Percentiles rank a stretch among this genome's conserved stretches.
phyloP scores from a whole-genome alignment of 352 stramenopile species.

The Globisporangium sylvaticum region DNA sequence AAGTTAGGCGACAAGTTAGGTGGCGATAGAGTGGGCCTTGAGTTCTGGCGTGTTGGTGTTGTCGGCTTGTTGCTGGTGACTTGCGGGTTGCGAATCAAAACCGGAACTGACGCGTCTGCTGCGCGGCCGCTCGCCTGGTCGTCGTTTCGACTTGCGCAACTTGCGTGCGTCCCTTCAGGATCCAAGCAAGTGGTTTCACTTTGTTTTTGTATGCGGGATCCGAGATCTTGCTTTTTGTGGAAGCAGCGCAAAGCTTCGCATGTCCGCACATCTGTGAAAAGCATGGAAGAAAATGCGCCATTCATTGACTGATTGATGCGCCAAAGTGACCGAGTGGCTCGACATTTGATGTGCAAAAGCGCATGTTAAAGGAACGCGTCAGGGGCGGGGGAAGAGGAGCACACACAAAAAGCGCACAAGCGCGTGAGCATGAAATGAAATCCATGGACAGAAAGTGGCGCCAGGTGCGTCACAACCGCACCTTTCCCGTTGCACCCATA shows the following conservation, averaged over 20 bases:
- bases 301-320: neutral
- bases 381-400: neutral
- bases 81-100: constrained; percentile 2
- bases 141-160: constrained; percentile 3
- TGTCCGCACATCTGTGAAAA: neutral
- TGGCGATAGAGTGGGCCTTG: neutral
- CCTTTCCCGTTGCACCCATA: neutral
- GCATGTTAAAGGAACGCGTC: neutral
- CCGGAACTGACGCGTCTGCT: constrained; percentile 4
- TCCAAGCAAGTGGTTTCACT: neutral
- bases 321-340: neutral
- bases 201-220: neutral
- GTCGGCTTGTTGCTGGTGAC: constrained; percentile 1
- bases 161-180: constrained; percentile 11
- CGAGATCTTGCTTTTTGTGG: neutral
- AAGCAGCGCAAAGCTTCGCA: neutral
- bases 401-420: too few relatives aligned
- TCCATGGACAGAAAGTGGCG: constrained; percentile 3
- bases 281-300: neutral
- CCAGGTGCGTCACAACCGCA: neutral
- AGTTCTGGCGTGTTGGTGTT: neutral
- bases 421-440: neutral
- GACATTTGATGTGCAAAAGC: neutral
- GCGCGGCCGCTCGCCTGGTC: neutral
- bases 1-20: neutral